Percentiles rank a stretch among this genome's conserved stretches.
Conservation (phyloP, 2,329 filamentous ascomycete genomes). For the Pseudogymnoascus sp. region DNA sequence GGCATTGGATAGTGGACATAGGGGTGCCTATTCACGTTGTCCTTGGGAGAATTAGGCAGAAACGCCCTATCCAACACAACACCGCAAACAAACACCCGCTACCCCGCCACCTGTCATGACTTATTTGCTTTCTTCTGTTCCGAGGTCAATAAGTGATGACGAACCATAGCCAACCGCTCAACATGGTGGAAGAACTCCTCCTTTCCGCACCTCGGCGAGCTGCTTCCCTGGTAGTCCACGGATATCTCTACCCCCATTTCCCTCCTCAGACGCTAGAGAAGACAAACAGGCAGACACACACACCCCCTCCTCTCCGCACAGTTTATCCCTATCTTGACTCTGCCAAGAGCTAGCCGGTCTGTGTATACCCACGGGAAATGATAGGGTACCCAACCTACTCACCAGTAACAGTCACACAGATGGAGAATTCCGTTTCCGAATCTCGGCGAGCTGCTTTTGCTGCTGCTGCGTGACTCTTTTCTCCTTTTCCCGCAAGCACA, state of each 20-base stretch:
- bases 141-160: not conserved
- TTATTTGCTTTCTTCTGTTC: not conserved
- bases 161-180: not conserved
- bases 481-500: too few species aligned
- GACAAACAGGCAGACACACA: too few species aligned
- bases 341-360: too few species aligned
- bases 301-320: too few species aligned
- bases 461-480: not conserved
- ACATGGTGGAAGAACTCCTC: not conserved
- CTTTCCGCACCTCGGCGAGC: not conserved
- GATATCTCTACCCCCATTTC: too few species aligned
- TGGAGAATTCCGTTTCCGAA: not conserved
- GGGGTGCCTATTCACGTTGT: not conserved
- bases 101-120: not conserved
- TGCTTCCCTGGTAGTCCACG: not conserved
- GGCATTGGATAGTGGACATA: not conserved
- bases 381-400: not conserved
- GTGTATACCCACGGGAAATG: too few species aligned
- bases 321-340: too few species aligned
- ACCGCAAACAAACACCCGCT: not conserved
- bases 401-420: not conserved
- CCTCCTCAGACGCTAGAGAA: too few species aligned
- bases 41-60: not conserved
- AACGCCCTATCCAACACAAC: not conserved
- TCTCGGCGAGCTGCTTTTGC: not conserved